Evolutionary conservation across 495 filamentous ascomycete species (phyloP), one percentile per base, ranked within the genome.

Genomic region (Talaromyces adpressus): DNA sequence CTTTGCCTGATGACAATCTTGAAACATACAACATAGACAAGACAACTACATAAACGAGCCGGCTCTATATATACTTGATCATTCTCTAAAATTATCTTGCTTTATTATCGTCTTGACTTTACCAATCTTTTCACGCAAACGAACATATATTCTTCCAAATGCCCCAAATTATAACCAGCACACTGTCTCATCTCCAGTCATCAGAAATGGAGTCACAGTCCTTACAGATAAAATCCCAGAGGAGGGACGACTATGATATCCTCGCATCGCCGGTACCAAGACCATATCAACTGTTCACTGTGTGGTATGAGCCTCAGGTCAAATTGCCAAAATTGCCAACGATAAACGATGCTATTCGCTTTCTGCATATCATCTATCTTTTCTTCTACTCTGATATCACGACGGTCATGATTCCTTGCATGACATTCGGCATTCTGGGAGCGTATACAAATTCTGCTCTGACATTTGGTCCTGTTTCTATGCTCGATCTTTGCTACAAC

Each of bases 351-450:
- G 14, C 23, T 0, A 0, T 58, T 36, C 56, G 56, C 29, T 36
- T 58, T 32, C 2, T 58, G 2, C 56, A 62, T 16, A 62, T 49
- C 51, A 53, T 62, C 14, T 62, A 62, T 22, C 60, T 62, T 11
- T 62, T 62, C 29, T 62, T 62, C 7, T 62, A 62, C 45, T 62
- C 60, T 5, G 60, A 62, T 20, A 62, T 62, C 41, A 62, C 60
- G 12, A 62, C 60, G 0, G 60, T 62, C 18, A 53, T 62, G 25
- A 51, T 62, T 47, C 60, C 60, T 7, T 32, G 60, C 60, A 62
- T 62, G 41, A 62, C 47, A 20, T 62, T 62, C 45, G 60, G 22
- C n/a, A 62, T 62, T 18, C 12, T 62, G 27, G 60, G 60, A 7
- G 39, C 60, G 1, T 14, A 30, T 20, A 62, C 60, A 51, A 62